Evolutionary conservation across 768 basidiomycete species (phyloP), one percentile per base, ranked within the genome.

Genomic region (Leccinum disarticulatum): DNA sequence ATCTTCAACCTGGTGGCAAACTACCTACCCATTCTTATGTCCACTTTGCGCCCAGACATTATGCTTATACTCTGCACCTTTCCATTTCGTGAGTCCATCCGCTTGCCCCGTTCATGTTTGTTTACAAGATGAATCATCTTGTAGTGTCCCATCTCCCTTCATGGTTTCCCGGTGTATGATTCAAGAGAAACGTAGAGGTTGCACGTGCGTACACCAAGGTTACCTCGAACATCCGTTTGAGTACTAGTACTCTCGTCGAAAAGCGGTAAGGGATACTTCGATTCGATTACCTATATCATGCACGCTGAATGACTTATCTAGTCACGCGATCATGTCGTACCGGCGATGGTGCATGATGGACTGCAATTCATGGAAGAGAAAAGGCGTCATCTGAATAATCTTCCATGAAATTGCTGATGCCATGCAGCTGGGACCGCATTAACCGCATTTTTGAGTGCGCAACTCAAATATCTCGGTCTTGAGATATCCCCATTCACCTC

Each of bases 211-310:
- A 52, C 2, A 14, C 46, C 3, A 14, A 17, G 30, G 25, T 27
- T 63, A 63, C 27, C n/a, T 63, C 3, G 56, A 62, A 7, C 14
- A 5, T 13, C 43, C 51, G 3, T 61, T 58, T 11, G 15, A 22
- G 22, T 22, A 22, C 22, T 22, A 25, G 4, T 9, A 58, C 13
- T 48, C 49, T 22, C 6, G 58, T 5, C 54, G 43, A 22, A 58
- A 51, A 33, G 17, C 35, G 54, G 60, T 58, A 19, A n/a, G 1
- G 38, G 13, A 11, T 2, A 25, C 14, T 46, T 22, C 43, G 19
- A 46, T 46, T 13, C n/a, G 6, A 9, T 46, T 22, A 8, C 6
- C 10, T 11, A 19, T 19, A 4, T 7, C 36, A n/a, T 2, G 19
- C 43, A 13, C 19, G 10, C n/a, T 19, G n/a, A 46, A 46, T 19